These are phyloP conservation scores for Malus hybrid DNA, from an alignment of 331 rosid species.

Conservation along the genomic window DNA sequence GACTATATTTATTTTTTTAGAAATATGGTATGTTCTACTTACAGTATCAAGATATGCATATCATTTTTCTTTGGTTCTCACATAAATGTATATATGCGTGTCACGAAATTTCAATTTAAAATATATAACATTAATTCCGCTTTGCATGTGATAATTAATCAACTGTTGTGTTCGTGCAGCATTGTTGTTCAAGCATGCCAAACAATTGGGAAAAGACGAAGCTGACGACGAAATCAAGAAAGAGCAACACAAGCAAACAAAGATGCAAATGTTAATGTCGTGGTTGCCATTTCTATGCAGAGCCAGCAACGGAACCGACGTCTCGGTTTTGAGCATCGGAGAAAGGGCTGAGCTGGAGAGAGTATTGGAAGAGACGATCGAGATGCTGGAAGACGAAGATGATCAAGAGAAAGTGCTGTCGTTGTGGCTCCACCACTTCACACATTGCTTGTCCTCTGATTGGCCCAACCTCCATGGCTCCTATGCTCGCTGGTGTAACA, in stretches of 20 bases:
- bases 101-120: no score
- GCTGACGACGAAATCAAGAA: slow-evolving; percentile 5
- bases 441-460: slow-evolving; percentile 49
- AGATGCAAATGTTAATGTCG: slow-evolving; percentile 50
- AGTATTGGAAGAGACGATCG: slow-evolving; percentile 46
- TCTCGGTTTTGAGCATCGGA: slow-evolving; percentile 37
- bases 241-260: slow-evolving; percentile 31
- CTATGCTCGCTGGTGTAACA: slow-evolving; percentile 57
- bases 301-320: slow-evolving; percentile 58
- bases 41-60: no score
- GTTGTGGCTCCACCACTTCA: slow-evolving; percentile 78
- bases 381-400: slow-evolving; percentile 31
- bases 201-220: slow-evolving; percentile 28
- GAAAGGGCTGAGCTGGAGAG: slow-evolving; percentile 52
- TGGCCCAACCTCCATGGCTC: slow-evolving; percentile 77
- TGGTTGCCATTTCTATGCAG: slow-evolving; percentile 79
- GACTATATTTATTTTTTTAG: no score
- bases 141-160: background rate
- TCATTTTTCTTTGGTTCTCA: background rate
- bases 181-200: slow-evolving; percentile 57
- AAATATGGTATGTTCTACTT: no score
- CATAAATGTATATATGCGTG: no score
- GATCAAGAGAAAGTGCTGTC: slow-evolving; percentile 58
- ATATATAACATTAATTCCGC: no score
- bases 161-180: slow-evolving; percentile 22